These are phyloP conservation scores for Monosporozyma unispora DNA, from an alignment of 805 yeast species.

Conservation along the genomic window DNA sequence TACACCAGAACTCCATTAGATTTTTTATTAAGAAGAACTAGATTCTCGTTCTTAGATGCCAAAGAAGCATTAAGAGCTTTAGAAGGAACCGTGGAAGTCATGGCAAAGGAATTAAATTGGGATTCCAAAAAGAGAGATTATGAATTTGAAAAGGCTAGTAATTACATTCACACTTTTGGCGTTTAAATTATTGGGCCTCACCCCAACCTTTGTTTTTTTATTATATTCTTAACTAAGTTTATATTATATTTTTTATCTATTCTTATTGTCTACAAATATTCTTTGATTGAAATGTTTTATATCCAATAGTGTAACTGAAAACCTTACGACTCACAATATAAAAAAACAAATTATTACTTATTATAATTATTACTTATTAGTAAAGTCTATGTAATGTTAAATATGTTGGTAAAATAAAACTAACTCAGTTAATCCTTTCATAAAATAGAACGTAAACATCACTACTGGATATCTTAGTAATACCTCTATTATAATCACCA, in stretches of 20 bases:
- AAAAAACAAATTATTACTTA: neutral
- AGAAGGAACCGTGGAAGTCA: conserved; percentile 75
- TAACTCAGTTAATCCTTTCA: conserved; percentile 28
- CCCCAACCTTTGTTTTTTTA: neutral
- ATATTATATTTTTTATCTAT: too few relatives aligned
- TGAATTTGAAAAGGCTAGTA: conserved; percentile 40
- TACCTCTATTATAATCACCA: conserved; percentile 36
- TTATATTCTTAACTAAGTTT: neutral
- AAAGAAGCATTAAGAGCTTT: conserved; percentile 72
- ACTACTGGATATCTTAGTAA: conserved; percentile 37
- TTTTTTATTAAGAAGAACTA: conserved; percentile 85
- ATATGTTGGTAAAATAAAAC: neutral
- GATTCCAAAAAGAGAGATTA: conserved; percentile 46
- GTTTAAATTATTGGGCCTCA: neutral
- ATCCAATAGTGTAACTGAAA: too few relatives aligned
- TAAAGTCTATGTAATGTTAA: neutral
- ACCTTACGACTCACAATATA: neutral
- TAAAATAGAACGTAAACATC: conserved; percentile 68
- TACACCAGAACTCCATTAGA: conserved; percentile 83
- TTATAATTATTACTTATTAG: neutral
- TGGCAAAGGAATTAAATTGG: conserved; percentile 80
- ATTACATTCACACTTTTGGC: conserved; percentile 50
- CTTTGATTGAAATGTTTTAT: neutral
- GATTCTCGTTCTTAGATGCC: conserved; percentile 86
- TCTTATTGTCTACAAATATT: too few relatives aligned